Conservation (phyloP, 805 yeast species). For the Ogataea degrootiae region DNA sequence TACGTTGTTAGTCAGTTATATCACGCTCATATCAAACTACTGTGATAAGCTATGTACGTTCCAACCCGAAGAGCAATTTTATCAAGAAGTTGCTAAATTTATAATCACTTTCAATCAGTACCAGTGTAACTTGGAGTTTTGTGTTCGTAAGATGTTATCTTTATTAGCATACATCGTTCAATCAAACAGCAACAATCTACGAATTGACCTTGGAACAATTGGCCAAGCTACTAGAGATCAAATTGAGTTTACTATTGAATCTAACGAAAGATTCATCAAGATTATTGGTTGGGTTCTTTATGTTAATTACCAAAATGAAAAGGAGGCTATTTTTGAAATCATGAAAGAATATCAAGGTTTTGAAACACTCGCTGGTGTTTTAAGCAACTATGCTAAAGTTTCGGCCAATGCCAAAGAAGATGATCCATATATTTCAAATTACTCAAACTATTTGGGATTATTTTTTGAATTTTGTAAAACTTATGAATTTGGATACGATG, state of each 20-base stretch:
- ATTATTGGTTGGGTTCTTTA: constrained; percentile 30
- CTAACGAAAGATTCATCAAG: constrained; percentile 27
- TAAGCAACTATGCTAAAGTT: constrained; percentile 23
- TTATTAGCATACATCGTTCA: constrained; percentile 32
- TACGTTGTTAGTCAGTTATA: constrained; percentile 29
- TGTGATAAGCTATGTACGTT: constrained; percentile 16
- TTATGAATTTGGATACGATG: constrained; percentile 38
- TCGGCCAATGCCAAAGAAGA: constrained; percentile 37
- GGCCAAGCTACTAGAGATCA: constrained; percentile 14
- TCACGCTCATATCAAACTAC: constrained; percentile 28
- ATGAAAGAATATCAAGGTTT: constrained; percentile 52
- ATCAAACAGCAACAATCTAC: constrained; percentile 21
- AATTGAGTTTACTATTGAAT: constrained; percentile 17
- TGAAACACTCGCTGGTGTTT: constrained; percentile 31
- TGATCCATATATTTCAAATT: constrained; percentile 21
- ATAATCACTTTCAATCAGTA: constrained; percentile 27
- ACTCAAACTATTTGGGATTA: constrained; percentile 40
- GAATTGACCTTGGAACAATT: constrained; percentile 13
- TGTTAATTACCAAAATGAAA: constrained; percentile 18
- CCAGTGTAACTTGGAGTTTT: constrained; percentile 36
- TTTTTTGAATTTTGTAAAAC: constrained; percentile 52
- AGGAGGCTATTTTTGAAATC: constrained; percentile 34
- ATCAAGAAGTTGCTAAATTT: constrained; percentile 22
- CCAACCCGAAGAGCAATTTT: constrained; percentile 24
- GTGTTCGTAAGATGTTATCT: constrained; percentile 46